Percentiles rank a stretch among this genome's conserved stretches.
phyloP scores from a whole-genome alignment of 2,329 filamentous ascomycete genomes.

The Fonsecaea monophora region DNA sequence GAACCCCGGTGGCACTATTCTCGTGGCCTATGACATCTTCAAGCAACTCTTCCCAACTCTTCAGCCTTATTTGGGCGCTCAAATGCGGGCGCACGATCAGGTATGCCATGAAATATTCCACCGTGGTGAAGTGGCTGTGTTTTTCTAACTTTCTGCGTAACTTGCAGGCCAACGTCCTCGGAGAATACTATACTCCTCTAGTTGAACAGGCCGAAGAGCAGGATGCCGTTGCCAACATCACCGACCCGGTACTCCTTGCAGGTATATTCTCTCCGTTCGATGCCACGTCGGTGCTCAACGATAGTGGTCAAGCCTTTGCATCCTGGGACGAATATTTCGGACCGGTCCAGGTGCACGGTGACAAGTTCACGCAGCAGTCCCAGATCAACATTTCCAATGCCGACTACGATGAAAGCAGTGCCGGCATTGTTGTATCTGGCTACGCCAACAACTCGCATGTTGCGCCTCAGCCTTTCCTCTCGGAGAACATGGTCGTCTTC shows the following conservation, averaged over 20 bases:
- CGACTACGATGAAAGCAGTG: conserved; percentile 37
- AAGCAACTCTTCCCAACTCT: conserved; percentile 60
- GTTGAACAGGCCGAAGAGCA: conserved; percentile 2
- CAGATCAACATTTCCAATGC: conserved; percentile 6
- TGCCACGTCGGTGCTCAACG: not conserved
- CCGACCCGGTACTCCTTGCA: not conserved
- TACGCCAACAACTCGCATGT: conserved; percentile 55
- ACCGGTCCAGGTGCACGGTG: conserved; percentile 13
- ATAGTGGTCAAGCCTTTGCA: conserved; percentile 12
- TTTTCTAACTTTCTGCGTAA: not conserved
- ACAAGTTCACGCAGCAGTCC: conserved; percentile 9
- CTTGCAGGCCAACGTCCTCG: conserved; percentile 7
- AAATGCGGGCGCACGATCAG: conserved; percentile 12
- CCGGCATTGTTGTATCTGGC: conserved; percentile 53
- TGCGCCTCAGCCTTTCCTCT: conserved; percentile 59
- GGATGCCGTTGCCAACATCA: not conserved
- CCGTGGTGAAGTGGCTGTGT: not conserved
- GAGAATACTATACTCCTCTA: not conserved
- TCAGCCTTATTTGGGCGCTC: conserved; percentile 43
- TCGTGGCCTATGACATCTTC: conserved; percentile 59
- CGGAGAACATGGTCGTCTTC: conserved; percentile 58
- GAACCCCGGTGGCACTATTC: conserved; percentile 64
- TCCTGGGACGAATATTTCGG: conserved; percentile 9
- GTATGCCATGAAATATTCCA: conserved; percentile 1
- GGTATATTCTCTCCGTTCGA: not conserved